These are phyloP conservation scores for Hevea brasiliensis DNA, from an alignment of 345 rosid genomes.

Conservation along the genomic window DNA sequence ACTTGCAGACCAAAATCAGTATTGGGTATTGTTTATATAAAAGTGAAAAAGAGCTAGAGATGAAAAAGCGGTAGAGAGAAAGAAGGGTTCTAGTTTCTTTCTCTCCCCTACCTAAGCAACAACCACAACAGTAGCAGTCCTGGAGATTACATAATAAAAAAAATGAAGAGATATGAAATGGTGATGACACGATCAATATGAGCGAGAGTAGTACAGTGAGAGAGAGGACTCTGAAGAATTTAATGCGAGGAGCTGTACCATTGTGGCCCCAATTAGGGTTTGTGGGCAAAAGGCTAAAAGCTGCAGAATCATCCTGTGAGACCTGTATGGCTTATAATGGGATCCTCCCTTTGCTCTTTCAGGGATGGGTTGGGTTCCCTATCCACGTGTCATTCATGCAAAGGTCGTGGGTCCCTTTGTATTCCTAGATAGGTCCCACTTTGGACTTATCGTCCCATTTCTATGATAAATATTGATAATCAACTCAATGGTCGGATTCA, in stretches of 20 bases:
- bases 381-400: conserved; percentile 38
- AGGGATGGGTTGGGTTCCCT: neutral
- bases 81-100: neutral
- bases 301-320: conserved; percentile 46
- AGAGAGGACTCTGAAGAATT: conserved; percentile 10
- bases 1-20: conserved; percentile 34
- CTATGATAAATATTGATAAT: no score
- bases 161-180: neutral
- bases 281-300: conserved; percentile 56
- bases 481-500: no score
- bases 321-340: conserved; percentile 45
- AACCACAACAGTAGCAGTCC: no score
- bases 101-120: no score
- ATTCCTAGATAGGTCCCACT: conserved; percentile 22
- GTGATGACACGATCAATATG: no score
- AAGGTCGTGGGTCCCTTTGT: conserved; percentile 18
- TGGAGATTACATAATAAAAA: conserved; percentile 10
- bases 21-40: conserved; percentile 21
- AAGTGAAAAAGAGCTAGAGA: conserved; percentile 13
- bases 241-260: conserved; percentile 38
- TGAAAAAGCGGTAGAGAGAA: neutral
- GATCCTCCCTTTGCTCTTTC: conserved; percentile 8
- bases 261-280: conserved; percentile 49
- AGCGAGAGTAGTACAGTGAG: neutral
- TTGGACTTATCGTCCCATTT: conserved; percentile 22